A percentile compares a stretch with the other conserved stretches of the same genome.
Evolutionary conservation across 345 rosid genomes (phyloP).

Genomic region (Carallia pectinifolia): DNA sequence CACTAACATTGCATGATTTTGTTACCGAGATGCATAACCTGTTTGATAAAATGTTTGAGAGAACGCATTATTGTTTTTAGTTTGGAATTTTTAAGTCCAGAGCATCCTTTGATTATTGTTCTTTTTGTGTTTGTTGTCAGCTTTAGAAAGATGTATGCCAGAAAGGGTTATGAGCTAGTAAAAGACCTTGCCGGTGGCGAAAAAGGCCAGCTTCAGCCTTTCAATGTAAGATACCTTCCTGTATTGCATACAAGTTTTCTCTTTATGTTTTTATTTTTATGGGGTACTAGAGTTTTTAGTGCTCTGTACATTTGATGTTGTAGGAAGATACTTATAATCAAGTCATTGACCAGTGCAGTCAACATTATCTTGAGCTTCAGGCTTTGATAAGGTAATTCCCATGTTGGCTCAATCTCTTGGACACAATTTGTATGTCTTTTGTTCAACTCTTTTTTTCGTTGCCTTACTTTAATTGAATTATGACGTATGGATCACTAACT

Average conservation of each 20-base stretch:
- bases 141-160: constrained; percentile 24
- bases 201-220: constrained; percentile 35
- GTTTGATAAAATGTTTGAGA: not conserved
- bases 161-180: constrained; percentile 34
- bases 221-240: constrained; percentile 22
- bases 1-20: too few species aligned
- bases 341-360: constrained; percentile 29
- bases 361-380: constrained; percentile 31
- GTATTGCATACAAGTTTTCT: too few species aligned
- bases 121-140: not conserved
- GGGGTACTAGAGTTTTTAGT: not conserved
- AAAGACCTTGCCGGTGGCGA: constrained; percentile 26
- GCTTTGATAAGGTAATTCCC: constrained; percentile 24
- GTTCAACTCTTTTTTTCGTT: too few species aligned
- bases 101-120: not conserved
- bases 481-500: not conserved
- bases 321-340: constrained; percentile 33
- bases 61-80: not conserved
- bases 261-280: not conserved
- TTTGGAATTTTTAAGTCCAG: not conserved
- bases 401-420: too few species aligned
- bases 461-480: not conserved
- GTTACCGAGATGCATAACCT: not conserved
- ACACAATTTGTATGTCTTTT: too few species aligned
- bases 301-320: not conserved